phyloP scores from a whole-genome alignment of 2,329 filamentous ascomycete genomes.

The Esteya vermicola region DNA sequence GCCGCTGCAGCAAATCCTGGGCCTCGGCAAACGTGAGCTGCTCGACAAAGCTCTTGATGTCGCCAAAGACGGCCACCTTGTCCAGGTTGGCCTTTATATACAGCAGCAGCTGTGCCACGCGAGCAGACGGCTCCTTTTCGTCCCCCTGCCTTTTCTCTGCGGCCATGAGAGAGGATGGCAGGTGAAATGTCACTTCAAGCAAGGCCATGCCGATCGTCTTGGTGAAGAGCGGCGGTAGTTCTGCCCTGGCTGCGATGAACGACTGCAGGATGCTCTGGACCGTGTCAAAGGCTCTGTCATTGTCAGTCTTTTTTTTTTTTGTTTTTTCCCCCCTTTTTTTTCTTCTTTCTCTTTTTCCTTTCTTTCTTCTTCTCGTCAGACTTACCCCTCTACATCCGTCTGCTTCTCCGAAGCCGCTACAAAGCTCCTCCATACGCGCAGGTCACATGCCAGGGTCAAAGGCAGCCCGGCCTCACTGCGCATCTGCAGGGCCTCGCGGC shows the following conservation, averaged over 20 bases:
- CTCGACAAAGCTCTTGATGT: constrained; percentile 29
- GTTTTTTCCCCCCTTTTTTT: neutral
- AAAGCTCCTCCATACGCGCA: constrained; percentile 20
- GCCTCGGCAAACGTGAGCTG: constrained; percentile 25
- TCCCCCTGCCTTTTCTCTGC: no score
- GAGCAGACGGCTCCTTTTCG: constrained; percentile 10
- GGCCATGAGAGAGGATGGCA: constrained; percentile 12
- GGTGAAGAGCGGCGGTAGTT: constrained; percentile 17
- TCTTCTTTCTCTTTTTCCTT: neutral
- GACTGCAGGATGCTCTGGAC: constrained; percentile 15
- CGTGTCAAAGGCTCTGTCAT: constrained; percentile 14
- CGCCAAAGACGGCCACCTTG: constrained; percentile 25
- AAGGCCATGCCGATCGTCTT: constrained; percentile 20
- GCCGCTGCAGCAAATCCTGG: constrained; percentile 21
- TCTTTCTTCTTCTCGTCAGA: neutral
- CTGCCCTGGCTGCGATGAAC: constrained; percentile 14
- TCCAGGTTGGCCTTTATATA: constrained; percentile 20
- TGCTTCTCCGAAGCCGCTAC: constrained; percentile 17
- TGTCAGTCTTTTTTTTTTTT: neutral
- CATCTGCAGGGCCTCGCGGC: constrained; percentile 25
- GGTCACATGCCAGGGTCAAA: constrained; percentile 30
- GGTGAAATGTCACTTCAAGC: constrained; percentile 17
- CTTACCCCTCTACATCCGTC: constrained; percentile 14
- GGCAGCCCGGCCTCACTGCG: constrained; percentile 22
- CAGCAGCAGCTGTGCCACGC: constrained; percentile 17